Evolutionary conservation across 176 grass and related monocot genomes (phyloP), one percentile per base, ranked within the genome.

Genomic region (Oryza officinalis): DNA sequence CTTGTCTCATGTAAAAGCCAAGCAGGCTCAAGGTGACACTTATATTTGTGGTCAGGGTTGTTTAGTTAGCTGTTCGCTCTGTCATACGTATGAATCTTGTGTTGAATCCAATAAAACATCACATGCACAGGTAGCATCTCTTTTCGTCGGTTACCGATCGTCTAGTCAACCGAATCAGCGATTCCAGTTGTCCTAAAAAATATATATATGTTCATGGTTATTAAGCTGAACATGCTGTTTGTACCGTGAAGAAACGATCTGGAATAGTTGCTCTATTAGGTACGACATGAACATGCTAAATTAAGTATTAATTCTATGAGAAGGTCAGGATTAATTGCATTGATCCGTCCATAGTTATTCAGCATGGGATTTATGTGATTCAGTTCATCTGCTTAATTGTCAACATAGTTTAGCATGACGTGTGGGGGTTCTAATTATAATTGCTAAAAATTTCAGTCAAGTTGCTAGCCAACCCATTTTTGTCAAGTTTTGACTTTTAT

Each of bases 121-220:
- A 47, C 17, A 25, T 11, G 57, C 57, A 30, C 26, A 74, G 69
- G 69, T 83, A 9, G 68, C 43, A 54, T 59, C 73, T 82, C 20
- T 25, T 84, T 81, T 81, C 66, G 74, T 5, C n/a, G 6, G 47
- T 61, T 83, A 64, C 44, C 30, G 44, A 83, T 74, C 49, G 27
- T 41, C 43, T 54, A 87, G 84, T 87, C 84, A 83, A 90, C 74
- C 63, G 47, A 61, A 83, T 78, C 3, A 13, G 64, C 28, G 73
- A 43, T 83, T 83, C 68, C 33, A 49, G 0, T 64, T 64, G 26
- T 38, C 38, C 71, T 74, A 75, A 63, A 83, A 90, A 90, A 90
- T n/a, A n/a, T n/a, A 90, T 35, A 40, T 74, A n/a, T 26, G 74
- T 38, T 74, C 74, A 4, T 50, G 25, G 66, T 22, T 72, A 4